phyloP scores from a whole-genome alignment of 805 yeast genomes.

The Zygotorulaspora chibaensis region DNA sequence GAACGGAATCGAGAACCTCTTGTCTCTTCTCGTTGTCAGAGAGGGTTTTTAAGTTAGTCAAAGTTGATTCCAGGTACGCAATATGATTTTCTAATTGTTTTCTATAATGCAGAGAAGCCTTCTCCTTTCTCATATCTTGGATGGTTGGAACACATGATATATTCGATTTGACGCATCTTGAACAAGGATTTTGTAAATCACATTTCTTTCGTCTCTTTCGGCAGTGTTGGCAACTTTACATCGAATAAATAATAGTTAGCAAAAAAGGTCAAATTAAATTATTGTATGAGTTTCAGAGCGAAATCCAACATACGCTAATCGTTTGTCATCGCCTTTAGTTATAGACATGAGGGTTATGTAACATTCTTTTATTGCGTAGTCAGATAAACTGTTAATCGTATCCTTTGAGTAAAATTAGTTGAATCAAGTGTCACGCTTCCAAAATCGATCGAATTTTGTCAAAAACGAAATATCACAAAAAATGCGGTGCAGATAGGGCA shows the following conservation, averaged over 20 bases:
- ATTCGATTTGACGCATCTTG: slow-evolving; percentile 38
- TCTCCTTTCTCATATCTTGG: slow-evolving; percentile 41
- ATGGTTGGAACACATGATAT: slow-evolving; percentile 40
- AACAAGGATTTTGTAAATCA: slow-evolving; percentile 41
- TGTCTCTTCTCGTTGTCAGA: slow-evolving; percentile 3
- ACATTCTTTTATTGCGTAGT: too few relatives aligned
- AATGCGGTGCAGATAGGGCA: too few relatives aligned
- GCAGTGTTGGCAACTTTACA: slow-evolving; percentile 14
- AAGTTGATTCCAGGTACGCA: slow-evolving; percentile 11
- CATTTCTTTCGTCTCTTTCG: slow-evolving; percentile 36
- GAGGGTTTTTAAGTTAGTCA: not conserved
- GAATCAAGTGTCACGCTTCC: not conserved
- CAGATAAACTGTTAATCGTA: too few relatives aligned
- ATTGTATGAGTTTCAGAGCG: not conserved
- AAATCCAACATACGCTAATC: not conserved
- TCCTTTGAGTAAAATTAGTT: not conserved
- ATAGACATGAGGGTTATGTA: too few relatives aligned
- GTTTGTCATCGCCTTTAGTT: too few relatives aligned
- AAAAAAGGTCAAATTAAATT: not conserved
- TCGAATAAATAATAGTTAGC: not conserved
- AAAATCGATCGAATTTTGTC: too few relatives aligned
- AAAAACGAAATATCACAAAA: too few relatives aligned
- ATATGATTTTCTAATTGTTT: slow-evolving; percentile 32
- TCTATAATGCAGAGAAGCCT: slow-evolving; percentile 44
- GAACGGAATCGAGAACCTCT: not conserved